Base-by-base conservation (phyloP, 768 basidiomycete genomes). In the Pseudohyphozyma bogoriensis region DNA sequence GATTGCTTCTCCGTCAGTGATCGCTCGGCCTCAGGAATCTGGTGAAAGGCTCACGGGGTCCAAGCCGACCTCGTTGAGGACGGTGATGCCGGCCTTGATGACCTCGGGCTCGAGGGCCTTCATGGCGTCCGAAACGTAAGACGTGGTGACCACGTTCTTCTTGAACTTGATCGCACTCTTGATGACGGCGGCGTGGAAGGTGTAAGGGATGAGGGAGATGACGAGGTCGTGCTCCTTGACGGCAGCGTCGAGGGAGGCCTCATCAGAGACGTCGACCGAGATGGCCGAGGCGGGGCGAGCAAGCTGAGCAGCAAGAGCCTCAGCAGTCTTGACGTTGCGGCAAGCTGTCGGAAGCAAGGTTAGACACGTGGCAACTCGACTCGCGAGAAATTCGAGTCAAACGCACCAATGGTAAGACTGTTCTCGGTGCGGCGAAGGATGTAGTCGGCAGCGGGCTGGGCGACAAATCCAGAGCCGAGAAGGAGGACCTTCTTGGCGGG, bases 51-150 rank as follows among this genome's bases (percentile, higher is more conserved):
- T n/a, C n/a, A n/a, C 91, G 51, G 91, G 91, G 74, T 96, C 93
- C 45, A 99, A 81, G 53, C 95, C 95, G 69, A 99, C 88, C 77
- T 99, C 95, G 76, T 99, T 99, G 81, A 97, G 79, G 65, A 96
- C 87, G 55, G 90, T 79, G 70, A 97, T 89, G 8, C 91, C 92
- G 2, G 92, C 91, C 58, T 83, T 81, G 76, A 85, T 86, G 56
- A 80, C 87, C 52, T 81, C 83, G 51, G 79, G 80, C 64, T 96
- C 85, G 39, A 97, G 82, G 63, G 81, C 91, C 59, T 81, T 83
- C 83, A 97, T 92, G 11, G 85, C 86, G 24, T 87, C 87, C 51
- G 85, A 89, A 71, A 97, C 84, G 73, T 99, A 97, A 61, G 85
- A 87, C 28, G 95, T 97, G 40, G 95, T 97, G 67, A 99, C 89